Evolutionary conservation across 805 yeast genomes (phyloP).

Genomic region (Metschnikowia corniflorae): DNA sequence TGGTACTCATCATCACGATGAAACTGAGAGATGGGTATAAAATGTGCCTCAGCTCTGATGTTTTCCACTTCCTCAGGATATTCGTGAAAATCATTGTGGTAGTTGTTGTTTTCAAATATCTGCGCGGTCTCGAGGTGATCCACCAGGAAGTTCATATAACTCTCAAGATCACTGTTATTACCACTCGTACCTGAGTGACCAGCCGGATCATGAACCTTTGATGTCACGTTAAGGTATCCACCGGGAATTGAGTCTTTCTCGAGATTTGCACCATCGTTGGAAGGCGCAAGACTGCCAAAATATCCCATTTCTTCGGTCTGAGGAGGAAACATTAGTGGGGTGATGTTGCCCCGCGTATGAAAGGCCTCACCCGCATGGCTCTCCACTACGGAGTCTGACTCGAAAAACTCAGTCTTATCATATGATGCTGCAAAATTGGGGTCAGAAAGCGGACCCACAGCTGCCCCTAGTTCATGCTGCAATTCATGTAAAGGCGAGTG

Average conservation of each 20-base stretch:
- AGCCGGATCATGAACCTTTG: constrained; percentile 2
- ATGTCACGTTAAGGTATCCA: constrained; percentile 11
- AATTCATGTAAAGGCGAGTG: constrained; percentile 10
- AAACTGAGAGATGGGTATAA: constrained; percentile 6
- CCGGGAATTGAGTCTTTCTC: constrained; percentile 3
- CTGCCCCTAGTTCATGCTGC: constrained; percentile 13
- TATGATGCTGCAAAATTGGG: constrained; percentile 3
- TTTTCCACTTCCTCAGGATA: constrained; percentile 5
- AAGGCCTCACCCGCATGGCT: constrained; percentile 7
- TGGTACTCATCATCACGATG: neutral
- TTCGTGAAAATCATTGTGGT: neutral
- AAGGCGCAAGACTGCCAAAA: constrained; percentile 12
- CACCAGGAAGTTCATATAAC: constrained; percentile 8
- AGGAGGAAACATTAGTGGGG: constrained; percentile 19
- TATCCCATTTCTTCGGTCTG: constrained; percentile 15
- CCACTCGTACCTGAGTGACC: constrained; percentile 9
- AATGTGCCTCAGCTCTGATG: constrained; percentile 11
- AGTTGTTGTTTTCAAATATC: constrained; percentile 1
- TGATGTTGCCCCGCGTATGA: constrained; percentile 12
- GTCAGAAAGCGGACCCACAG: constrained; percentile 19
- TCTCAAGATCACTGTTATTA: constrained; percentile 10
- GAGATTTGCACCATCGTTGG: constrained; percentile 1
- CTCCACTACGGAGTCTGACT: constrained; percentile 8
- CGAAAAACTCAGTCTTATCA: constrained; percentile 6
- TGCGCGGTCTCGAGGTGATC: constrained; percentile 6